Evolutionary conservation across 805 yeast species (phyloP).

Genomic region (Millerozyma miso): DNA sequence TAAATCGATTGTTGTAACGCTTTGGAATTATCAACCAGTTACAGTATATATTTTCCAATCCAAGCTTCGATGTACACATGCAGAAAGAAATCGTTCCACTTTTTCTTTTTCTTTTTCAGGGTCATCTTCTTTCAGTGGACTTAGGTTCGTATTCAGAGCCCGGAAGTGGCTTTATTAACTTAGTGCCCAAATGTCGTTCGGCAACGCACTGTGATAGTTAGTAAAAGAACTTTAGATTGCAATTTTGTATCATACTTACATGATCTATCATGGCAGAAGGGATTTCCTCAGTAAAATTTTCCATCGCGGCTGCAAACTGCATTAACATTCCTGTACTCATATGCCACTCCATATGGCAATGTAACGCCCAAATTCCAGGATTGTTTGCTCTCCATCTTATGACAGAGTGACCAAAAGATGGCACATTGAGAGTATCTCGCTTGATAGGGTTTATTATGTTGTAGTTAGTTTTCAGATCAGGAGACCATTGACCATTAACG

Average conservation of each 20-base stretch:
- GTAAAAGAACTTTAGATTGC: neutral
- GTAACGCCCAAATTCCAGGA: constrained; percentile 6
- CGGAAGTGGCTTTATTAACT: neutral
- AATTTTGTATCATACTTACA: neutral
- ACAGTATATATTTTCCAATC: too few relatives aligned
- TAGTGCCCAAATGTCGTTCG: constrained; percentile 64
- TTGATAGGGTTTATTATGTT: constrained; percentile 1
- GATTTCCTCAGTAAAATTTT: constrained; percentile 1
- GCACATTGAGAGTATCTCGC: constrained; percentile 5
- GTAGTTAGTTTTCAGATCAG: neutral
- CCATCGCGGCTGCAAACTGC: constrained; percentile 5
- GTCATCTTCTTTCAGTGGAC: too few relatives aligned
- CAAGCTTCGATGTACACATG: too few relatives aligned
- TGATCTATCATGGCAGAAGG: constrained; percentile 2
- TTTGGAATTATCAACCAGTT: too few relatives aligned
- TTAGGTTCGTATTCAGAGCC: neutral
- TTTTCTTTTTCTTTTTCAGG: too few relatives aligned
- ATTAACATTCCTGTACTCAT: constrained; percentile 12
- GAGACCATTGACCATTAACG: constrained; percentile 3
- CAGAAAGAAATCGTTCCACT: too few relatives aligned
- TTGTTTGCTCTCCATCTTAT: constrained; percentile 4
- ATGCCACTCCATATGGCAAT: constrained; percentile 7
- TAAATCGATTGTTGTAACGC: too few relatives aligned
- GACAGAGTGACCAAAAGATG: constrained; percentile 3
- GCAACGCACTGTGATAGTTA: constrained; percentile 49